Base-by-base conservation (phyloP, 2,329 filamentous ascomycete species). In the Cercospora sesami region DNA sequence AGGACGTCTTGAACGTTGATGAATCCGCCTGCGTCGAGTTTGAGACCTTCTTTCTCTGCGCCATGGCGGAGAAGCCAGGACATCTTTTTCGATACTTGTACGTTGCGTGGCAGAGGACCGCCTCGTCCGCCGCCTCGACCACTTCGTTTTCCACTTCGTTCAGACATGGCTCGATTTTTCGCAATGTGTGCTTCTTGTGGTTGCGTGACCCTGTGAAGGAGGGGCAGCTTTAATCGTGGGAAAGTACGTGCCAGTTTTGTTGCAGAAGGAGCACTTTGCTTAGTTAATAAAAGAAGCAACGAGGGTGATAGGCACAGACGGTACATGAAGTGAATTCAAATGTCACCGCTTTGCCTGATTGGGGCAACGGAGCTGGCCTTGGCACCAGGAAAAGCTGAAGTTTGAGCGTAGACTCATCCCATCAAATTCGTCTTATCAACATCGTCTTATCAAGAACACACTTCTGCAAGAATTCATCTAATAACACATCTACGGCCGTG, bases 1-100 rank as follows among this genome's bases (percentile, higher is more conserved):
- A 90, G 82, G 72, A 89, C 81, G 70, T 89, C 87, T 31, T 81
- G 79, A 31, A 90, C 84, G 72, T 84, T 86, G 26, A 87, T 84
- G 76, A 87, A 91, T 14, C 89, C 89, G 39, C 86, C 85, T 21
- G 80, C 79, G 65, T 85, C 84, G 70, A 90, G 81, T 71, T 82
- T 82, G 64, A 91, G 78, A 1, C 86, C 85, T 78, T 90, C 88
- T 65, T 84, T 82, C 68, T 83, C 82, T 0, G 88, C 89, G 1
- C 85, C 86, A 77, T 91, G 89, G 28, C 89, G 84, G 31, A 90
- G 81, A 1, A 90, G 78, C 78, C 82, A 84, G 68, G 76, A 73
- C 48, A 78, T 70, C 60, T 77, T 77, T 65, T 78, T 78, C 6
- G 76, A 78, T 33, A 78, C 70, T 71, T 77, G 76, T 14, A 76